Evolutionary conservation across 257 asterid species (phyloP).

Genomic region (Nyctanthes arbortristis): DNA sequence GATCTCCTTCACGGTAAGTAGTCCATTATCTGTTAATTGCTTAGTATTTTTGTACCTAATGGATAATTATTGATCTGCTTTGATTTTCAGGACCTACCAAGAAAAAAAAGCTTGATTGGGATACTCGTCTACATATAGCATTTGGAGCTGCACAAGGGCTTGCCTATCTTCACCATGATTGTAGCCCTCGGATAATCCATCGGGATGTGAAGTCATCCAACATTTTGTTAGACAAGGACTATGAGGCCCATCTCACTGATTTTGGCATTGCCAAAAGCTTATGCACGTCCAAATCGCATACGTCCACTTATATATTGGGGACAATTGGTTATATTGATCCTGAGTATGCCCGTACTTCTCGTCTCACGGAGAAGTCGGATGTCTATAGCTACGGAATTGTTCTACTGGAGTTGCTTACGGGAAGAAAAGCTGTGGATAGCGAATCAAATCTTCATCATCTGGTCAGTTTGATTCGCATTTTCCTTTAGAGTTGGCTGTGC

Average conservation of each 20-base stretch:
- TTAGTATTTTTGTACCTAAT: not conserved
- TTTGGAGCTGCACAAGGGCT: conserved; percentile 90
- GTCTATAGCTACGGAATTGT: conserved; percentile 90
- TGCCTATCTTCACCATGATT: conserved; percentile 87
- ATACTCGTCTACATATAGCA: conserved; percentile 69
- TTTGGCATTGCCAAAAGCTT: conserved; percentile 91
- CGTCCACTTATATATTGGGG: conserved; percentile 89
- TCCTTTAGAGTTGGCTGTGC: not conserved
- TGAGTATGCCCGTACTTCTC: conserved; percentile 89
- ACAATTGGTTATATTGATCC: conserved; percentile 97
- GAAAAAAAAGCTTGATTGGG: conserved; percentile 81
- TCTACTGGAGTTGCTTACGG: conserved; percentile 77
- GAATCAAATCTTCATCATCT: conserved; percentile 86
- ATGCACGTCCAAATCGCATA: conserved; percentile 69
- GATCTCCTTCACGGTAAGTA: conserved; percentile 85
- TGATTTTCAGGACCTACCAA: conserved; percentile 51
- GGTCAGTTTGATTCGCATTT: too few relatives aligned
- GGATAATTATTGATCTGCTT: not conserved
- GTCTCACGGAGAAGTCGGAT: conserved; percentile 92
- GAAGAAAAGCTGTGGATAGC: conserved; percentile 84
- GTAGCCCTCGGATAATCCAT: conserved; percentile 86
- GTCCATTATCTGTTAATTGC: not conserved
- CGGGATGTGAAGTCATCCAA: conserved; percentile 92
- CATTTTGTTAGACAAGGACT: conserved; percentile 71
- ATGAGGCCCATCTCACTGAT: conserved; percentile 82